These are phyloP conservation scores for Chalciporus sphaerocephalus DNA, from an alignment of 768 basidiomycete genomes.

Conservation along the genomic window DNA sequence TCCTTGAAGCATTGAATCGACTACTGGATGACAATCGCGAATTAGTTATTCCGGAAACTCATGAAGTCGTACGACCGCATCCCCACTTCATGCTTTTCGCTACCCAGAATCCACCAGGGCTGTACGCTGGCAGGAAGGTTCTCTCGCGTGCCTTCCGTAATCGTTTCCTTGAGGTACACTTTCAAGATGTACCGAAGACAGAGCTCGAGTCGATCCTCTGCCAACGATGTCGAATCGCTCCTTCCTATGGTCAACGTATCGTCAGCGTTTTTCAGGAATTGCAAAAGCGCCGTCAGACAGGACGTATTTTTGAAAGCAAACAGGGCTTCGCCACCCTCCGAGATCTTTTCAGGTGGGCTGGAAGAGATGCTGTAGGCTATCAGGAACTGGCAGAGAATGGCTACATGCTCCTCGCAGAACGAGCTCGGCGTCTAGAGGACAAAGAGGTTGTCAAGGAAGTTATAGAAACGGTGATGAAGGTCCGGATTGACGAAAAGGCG, in stretches of 20 bases:
- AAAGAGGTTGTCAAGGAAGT: slow-evolving; percentile 87
- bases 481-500: slow-evolving; percentile 65
- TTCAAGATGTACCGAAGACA: slow-evolving; percentile 90
- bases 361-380: slow-evolving; percentile 81
- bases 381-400: slow-evolving; percentile 94
- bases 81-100: slow-evolving; percentile 97
- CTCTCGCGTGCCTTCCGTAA: slow-evolving; percentile 95
- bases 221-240: slow-evolving; percentile 87
- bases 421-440: slow-evolving; percentile 80
- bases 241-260: slow-evolving; percentile 87
- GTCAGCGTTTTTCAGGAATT: slow-evolving; percentile 90
- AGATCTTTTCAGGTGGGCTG: slow-evolving; percentile 97
- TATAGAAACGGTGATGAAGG: slow-evolving; percentile 85
- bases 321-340: slow-evolving; percentile 95
- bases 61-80: slow-evolving; percentile 90
- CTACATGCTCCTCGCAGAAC: slow-evolving; percentile 95
- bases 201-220: slow-evolving; percentile 94
- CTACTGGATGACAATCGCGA: slow-evolving; percentile 97
- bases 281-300: slow-evolving; percentile 84
- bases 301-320: slow-evolving; percentile 95
- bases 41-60: slow-evolving; percentile 90
- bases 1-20: slow-evolving; percentile 94
- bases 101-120: slow-evolving; percentile 94
- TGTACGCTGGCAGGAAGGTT: slow-evolving; percentile 93
- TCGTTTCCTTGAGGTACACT: slow-evolving; percentile 96